A percentile compares a stretch with the other conserved stretches of the same genome.
Conservation (phyloP, 2,329 filamentous ascomycete genomes). For the Diaporthe vaccinii region DNA sequence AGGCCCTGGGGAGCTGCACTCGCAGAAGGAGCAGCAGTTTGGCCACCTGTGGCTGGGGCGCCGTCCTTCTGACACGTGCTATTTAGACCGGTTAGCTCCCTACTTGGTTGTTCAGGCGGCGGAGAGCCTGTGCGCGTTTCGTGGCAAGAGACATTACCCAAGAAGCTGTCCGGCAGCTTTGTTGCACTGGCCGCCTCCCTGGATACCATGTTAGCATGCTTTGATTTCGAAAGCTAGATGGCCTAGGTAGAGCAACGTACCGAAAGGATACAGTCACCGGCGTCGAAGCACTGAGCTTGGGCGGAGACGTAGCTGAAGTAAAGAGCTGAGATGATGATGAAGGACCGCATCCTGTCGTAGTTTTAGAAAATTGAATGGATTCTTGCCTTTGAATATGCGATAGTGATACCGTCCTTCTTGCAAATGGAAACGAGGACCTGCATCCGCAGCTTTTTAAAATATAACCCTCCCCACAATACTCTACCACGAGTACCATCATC, state of each 20-base stretch:
- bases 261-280: slow-evolving; percentile 1
- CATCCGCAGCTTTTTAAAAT: background rate
- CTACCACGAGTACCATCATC: background rate
- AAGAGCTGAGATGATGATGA: background rate
- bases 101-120: background rate
- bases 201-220: background rate
- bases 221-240: background rate
- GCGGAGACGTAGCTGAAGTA: slow-evolving; percentile 3
- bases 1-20: background rate
- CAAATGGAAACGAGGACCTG: background rate
- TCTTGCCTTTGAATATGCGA: background rate
- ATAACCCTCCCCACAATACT: background rate
- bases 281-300: slow-evolving; percentile 11
- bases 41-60: background rate
- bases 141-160: background rate
- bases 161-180: slow-evolving; percentile 10
- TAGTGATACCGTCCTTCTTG: background rate
- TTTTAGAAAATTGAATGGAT: background rate
- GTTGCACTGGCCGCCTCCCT: background rate
- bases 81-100: background rate
- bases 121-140: background rate
- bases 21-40: background rate
- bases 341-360: background rate
- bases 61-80: background rate
- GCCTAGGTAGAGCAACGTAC: background rate